phyloP scores from a whole-genome alignment of 2,329 filamentous ascomycete species.

The Fusarium brevicatenulatum region DNA sequence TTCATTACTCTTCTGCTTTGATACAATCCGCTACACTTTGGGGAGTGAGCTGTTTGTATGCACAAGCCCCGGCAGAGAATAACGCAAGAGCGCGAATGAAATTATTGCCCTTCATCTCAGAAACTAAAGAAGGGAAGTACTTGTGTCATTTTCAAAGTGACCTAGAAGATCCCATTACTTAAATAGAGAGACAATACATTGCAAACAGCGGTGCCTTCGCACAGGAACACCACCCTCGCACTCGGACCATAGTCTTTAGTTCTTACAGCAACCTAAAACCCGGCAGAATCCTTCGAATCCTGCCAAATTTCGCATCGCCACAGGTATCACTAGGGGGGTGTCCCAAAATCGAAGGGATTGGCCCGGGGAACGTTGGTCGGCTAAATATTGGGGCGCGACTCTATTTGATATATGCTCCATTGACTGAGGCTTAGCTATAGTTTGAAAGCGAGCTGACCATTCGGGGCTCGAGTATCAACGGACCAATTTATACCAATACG shows the following conservation, averaged over 20 bases:
- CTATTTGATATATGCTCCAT: neutral
- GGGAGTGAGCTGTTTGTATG: slow-evolving; percentile 13
- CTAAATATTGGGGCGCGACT: neutral
- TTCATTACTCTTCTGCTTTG: slow-evolving; percentile 14
- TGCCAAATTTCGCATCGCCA: neutral
- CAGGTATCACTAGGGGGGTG: neutral
- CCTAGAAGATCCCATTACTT: neutral
- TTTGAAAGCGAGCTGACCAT: slow-evolving; percentile 1
- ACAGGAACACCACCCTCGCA: neutral
- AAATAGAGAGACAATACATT: neutral
- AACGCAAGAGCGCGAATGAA: neutral
- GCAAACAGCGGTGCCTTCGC: neutral
- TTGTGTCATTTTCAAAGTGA: too few species aligned
- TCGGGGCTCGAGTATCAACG: neutral
- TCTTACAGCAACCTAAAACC: neutral
- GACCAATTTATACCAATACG: neutral
- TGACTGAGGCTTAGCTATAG: neutral
- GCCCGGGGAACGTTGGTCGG: neutral
- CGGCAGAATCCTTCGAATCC: neutral
- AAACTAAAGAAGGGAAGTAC: neutral
- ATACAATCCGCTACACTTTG: slow-evolving; percentile 11
- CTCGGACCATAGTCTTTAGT: neutral
- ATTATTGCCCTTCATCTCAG: slow-evolving; percentile 5
- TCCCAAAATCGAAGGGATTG: neutral
- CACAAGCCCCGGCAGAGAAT: neutral